These are phyloP conservation scores for Solioccasus polychromus DNA, from an alignment of 768 basidiomycete genomes.

Conservation along the genomic window DNA sequence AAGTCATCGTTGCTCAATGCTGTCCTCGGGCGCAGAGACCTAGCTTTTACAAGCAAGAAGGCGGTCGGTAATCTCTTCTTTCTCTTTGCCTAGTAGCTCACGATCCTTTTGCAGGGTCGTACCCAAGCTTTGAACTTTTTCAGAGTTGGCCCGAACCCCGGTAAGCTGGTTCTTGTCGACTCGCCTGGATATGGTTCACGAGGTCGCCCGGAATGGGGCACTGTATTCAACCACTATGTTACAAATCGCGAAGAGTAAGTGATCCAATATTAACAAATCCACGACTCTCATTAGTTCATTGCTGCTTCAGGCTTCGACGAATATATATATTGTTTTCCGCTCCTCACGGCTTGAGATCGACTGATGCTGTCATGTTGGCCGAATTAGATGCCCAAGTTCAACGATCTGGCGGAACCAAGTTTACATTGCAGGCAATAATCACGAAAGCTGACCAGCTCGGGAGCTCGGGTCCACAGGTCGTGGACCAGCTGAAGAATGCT, in stretches of 20 bases:
- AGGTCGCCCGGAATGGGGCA: conserved; percentile 75
- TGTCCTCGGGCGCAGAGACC: conserved; percentile 52
- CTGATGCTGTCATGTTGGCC: conserved; percentile 61
- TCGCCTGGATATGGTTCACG: conserved; percentile 78
- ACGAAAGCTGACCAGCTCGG: conserved; percentile 63
- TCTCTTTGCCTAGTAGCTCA: neutral
- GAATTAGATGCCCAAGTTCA: conserved; percentile 37
- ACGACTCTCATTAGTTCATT: neutral
- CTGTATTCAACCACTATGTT: conserved; percentile 63
- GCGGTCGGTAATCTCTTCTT: conserved; percentile 45
- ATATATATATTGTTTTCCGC: conserved; percentile 72
- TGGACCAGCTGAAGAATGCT: conserved; percentile 41
- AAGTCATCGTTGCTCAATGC: conserved; percentile 75
- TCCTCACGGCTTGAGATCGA: conserved; percentile 55
- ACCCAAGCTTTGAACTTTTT: conserved; percentile 73
- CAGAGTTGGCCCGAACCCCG: conserved; percentile 53
- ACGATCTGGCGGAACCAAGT: conserved; percentile 38
- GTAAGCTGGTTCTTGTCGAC: conserved; percentile 68
- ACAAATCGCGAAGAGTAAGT: conserved; percentile 59
- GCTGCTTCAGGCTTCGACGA: conserved; percentile 52
- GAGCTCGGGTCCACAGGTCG: conserved; percentile 37
- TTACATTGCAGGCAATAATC: conserved; percentile 68
- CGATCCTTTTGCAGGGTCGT: conserved; percentile 48
- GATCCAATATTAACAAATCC: neutral
- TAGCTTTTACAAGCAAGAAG: conserved; percentile 66